A percentile compares a stretch with the other conserved stretches of the same genome.
Conservation (phyloP, 2,329 filamentous ascomycete genomes). For the Ophiostoma pallidulum region DNA sequence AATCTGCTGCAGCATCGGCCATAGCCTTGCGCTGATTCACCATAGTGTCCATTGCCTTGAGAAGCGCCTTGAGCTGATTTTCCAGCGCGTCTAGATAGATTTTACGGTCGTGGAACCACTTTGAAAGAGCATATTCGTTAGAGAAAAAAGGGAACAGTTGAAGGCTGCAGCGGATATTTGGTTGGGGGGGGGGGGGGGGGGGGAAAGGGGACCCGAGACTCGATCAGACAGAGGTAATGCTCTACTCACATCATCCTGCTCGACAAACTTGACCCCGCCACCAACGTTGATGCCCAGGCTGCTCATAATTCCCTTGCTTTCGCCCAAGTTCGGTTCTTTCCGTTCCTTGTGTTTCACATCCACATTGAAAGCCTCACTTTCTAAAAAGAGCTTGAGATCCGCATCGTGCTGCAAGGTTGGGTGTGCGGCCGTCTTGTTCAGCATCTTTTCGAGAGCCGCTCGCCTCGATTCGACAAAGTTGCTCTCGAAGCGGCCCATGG, state of each 20-base stretch:
- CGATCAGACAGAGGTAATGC: not conserved
- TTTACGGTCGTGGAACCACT: slow-evolving; percentile 97
- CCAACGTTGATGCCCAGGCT: slow-evolving; percentile 73
- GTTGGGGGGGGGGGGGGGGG: too few species aligned
- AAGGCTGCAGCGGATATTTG: too few species aligned
- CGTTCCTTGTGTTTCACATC: slow-evolving; percentile 98
- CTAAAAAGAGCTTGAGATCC: slow-evolving; percentile 91
- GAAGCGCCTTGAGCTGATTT: slow-evolving; percentile 76
- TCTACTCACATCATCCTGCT: slow-evolving; percentile 79
- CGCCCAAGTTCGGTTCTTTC: slow-evolving; percentile 71
- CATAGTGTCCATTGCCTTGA: slow-evolving; percentile 92
- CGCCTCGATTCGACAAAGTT: slow-evolving; percentile 93
- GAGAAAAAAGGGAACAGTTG: not conserved
- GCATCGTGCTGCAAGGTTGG: slow-evolving; percentile 84
- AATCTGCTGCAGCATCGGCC: slow-evolving; percentile 86
- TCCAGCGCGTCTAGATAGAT: slow-evolving; percentile 92
- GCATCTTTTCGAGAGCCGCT: slow-evolving; percentile 90
- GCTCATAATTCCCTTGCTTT: slow-evolving; percentile 90
- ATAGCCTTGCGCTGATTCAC: slow-evolving; percentile 87
- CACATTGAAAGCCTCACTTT: slow-evolving; percentile 91
- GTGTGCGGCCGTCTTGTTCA: slow-evolving; percentile 89
- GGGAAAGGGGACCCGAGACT: too few species aligned
- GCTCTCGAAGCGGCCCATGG: slow-evolving; percentile 87
- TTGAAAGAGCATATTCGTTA: not conserved
- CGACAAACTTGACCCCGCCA: slow-evolving; percentile 83